Base-by-base conservation (phyloP, 176 grass and related monocot genomes). In the Aegilops speltoides region DNA sequence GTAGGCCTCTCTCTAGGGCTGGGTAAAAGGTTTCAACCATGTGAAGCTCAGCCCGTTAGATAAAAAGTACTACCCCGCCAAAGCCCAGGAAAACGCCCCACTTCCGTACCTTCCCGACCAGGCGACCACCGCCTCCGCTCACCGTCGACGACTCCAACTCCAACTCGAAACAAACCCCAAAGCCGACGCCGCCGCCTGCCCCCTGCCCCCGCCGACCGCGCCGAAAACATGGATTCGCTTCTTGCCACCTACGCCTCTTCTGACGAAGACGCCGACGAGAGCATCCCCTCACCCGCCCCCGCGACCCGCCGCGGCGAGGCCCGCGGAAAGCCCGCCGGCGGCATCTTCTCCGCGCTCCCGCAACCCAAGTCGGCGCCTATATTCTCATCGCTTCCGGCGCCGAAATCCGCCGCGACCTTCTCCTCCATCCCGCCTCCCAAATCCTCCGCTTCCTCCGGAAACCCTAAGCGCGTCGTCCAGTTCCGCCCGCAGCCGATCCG, bases 211-310 rank as follows among this genome's bases (percentile, higher is more conserved):
- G 57, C 22, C 15, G 17, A 6, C 33, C 6, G 32, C 15, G n/a
- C 83, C 50, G 24, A 45, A 80, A 63, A 1, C 32, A 98, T 98
- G 97, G 97, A 98, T 86, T 92, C 94, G 73, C 88, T 98, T 16
- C 81, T 96, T n/a, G 94, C 97, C 25, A 98, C 70, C 89, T 98
- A 98, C 84, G 97, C 92, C 86, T 95, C 93, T 87, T 89, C 86
- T 66, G 85, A 86, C 57, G 97, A 98, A 11, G 93, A 92, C 7
- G 82, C 62, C 28, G 90, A 89, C 50, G 85, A 92, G 56, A 68
- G 81, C 26, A 57, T 86, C 29, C 71, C 84, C 4, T 29, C 81
- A 46, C 84, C 74, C 0, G 6, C 65, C n/a, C 60, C 59, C 8
- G 34, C 16, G 60, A 32, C 19, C 79, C 25, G 63, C 41, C 67